These are phyloP conservation scores for Phytophthora nicotianae DNA, from an alignment of 352 stramenopile genomes.

Conservation along the genomic window DNA sequence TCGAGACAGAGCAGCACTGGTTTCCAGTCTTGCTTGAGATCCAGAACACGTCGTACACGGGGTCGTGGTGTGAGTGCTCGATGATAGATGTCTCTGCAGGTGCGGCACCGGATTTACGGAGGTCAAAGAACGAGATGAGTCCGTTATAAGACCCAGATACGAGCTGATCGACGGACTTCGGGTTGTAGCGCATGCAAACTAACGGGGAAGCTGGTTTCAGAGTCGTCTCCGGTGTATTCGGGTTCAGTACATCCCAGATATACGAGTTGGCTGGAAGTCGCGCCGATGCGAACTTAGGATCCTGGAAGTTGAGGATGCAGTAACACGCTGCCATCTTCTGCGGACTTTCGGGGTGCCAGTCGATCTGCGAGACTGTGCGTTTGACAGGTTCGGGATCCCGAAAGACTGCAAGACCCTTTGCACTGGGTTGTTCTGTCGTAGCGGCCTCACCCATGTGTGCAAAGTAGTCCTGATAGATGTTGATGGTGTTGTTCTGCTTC, in stretches of 20 bases:
- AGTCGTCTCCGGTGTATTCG: slow-evolving; percentile 95
- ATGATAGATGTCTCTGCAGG: slow-evolving; percentile 94
- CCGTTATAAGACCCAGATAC: slow-evolving; percentile 97
- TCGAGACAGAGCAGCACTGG: slow-evolving; percentile 96
- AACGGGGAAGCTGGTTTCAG: slow-evolving; percentile 91
- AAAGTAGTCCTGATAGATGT: slow-evolving; percentile 98
- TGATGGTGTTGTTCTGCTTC: slow-evolving; percentile 98
- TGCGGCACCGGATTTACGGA: slow-evolving; percentile 90
- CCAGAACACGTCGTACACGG: slow-evolving; percentile 97
- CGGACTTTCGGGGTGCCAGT: slow-evolving; percentile 97
- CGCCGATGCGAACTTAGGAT: slow-evolving; percentile 89
- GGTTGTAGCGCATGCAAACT: slow-evolving; percentile 95
- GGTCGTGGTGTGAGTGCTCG: slow-evolving; percentile 97
- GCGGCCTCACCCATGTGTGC: slow-evolving; percentile 90
- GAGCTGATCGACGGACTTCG: slow-evolving; percentile 95
- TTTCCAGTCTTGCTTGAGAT: slow-evolving; percentile 96
- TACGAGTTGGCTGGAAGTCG: slow-evolving; percentile 89
- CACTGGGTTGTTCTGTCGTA: slow-evolving; percentile 94
- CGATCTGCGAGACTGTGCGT: slow-evolving; percentile 95
- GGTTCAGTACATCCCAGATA: slow-evolving; percentile 98
- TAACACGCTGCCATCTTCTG: slow-evolving; percentile 98
- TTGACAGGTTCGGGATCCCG: slow-evolving; percentile 94
- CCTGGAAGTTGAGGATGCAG: slow-evolving; percentile 95
- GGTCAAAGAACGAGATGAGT: slow-evolving; percentile 96
- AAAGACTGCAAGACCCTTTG: slow-evolving; percentile 97